Conservation (phyloP, 345 rosid genomes). For the Tarenaya hassleriana region DNA sequence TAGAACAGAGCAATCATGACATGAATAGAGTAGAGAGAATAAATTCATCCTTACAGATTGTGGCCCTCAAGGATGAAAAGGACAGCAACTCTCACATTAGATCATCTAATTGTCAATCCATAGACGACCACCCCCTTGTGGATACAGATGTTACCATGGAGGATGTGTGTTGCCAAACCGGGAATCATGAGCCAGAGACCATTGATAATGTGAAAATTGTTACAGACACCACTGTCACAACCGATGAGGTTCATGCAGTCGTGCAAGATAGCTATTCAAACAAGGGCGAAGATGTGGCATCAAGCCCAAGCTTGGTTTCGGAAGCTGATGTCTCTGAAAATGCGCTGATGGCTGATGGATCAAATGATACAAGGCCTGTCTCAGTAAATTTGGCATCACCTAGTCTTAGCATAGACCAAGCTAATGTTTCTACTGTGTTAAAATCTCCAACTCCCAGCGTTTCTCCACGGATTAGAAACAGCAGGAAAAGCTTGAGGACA, state of each 20-base stretch:
- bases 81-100: slow-evolving; percentile 12
- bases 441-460: slow-evolving; percentile 69
- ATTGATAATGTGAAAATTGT: slow-evolving; percentile 23
- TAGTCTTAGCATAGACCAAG: slow-evolving; percentile 30
- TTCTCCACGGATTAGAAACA: slow-evolving; percentile 52
- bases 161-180: slow-evolving; percentile 34
- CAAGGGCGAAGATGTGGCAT: slow-evolving; percentile 4
- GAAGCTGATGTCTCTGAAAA: slow-evolving; percentile 19
- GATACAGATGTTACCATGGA: slow-evolving; percentile 56
- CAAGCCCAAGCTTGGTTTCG: slow-evolving; percentile 15
- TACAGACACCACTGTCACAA: slow-evolving; percentile 7
- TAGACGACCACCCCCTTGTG: slow-evolving; percentile 23
- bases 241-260: background rate
- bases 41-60: slow-evolving; percentile 8
- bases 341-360: slow-evolving; percentile 14
- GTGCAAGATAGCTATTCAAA: background rate
- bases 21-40: slow-evolving; percentile 14
- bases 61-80: slow-evolving; percentile 8
- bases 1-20: slow-evolving; percentile 17
- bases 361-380: slow-evolving; percentile 20
- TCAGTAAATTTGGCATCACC: slow-evolving; percentile 29
- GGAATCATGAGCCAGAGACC: slow-evolving; percentile 18
- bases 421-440: slow-evolving; percentile 35
- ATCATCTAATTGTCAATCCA: slow-evolving; percentile 18
- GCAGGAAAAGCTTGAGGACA: slow-evolving; percentile 74